Evolutionary conservation across 169 alveolate species (phyloP).

Genomic region (Plasmodium falciparum): DNA sequence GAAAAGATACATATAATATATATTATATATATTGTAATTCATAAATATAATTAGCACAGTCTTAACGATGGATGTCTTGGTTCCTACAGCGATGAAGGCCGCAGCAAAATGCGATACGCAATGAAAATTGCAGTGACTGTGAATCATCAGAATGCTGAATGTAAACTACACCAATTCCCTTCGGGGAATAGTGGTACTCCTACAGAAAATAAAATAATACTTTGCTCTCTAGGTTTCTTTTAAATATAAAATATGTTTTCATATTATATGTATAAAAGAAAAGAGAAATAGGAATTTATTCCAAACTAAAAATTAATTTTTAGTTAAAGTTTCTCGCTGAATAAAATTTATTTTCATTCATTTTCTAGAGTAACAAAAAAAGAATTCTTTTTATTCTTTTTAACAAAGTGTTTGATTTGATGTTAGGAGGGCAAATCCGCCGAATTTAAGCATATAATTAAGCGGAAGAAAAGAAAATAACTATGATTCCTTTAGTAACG

Average conservation of each 20-base stretch:
- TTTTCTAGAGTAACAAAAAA: no score
- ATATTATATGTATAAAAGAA: not conserved
- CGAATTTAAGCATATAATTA: conserved; percentile 78
- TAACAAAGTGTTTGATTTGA: conserved; percentile 1
- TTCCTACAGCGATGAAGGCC: conserved; percentile 78
- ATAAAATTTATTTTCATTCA: no score
- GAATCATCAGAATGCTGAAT: conserved; percentile 77
- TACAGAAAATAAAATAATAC: not conserved
- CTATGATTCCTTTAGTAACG: no score
- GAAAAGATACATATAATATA: no score
- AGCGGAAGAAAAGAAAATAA: no score
- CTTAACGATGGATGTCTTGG: conserved; percentile 77
- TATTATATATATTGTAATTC: no score
- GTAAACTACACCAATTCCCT: conserved; percentile 15
- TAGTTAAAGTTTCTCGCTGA: no score
- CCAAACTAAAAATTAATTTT: not conserved
- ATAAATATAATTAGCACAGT: not conserved
- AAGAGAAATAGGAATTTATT: not conserved
- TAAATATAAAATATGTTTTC: not conserved
- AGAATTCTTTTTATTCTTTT: conserved; percentile 20
- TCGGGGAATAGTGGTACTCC: conserved; percentile 8
- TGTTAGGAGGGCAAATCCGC: conserved; percentile 90
- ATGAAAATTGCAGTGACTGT: conserved; percentile 71
- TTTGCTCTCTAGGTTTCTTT: not conserved
- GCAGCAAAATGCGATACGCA: conserved; percentile 70